Evolutionary conservation across 169 alveolate species (phyloP), one percentile per base, ranked within the genome.

Genomic region (Eimeria zaria): DNA sequence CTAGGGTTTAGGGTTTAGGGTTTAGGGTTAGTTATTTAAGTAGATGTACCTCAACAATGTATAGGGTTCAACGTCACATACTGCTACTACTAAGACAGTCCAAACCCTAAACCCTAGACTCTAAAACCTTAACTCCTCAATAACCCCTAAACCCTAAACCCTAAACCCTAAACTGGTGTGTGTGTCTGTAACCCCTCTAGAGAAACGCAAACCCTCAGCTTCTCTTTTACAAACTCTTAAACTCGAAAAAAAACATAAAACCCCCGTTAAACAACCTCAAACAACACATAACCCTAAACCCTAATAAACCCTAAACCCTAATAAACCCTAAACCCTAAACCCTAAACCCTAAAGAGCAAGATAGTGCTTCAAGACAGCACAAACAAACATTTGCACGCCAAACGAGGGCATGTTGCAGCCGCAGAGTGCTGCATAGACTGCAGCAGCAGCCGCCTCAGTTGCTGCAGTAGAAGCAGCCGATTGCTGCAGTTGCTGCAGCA

Each of bases 31-130:
- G 12, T 5, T 12, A 12, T 51, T 51, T 51, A 51, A 51, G 58
- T 12, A 51, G 58, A 8, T 51, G n/a, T n/a, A n/a, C n/a, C n/a
- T n/a, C n/a, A n/a, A n/a, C n/a, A n/a, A n/a, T n/a, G n/a, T n/a
- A n/a, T n/a, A n/a, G n/a, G n/a, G n/a, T n/a, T n/a, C n/a, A n/a
- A n/a, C n/a, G n/a, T n/a, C n/a, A n/a, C 58, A 51, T 12, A 51
- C 5, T 12, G 18, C 58, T 51, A 51, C 58, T 5, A 5, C 58
- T 51, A 51, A 5, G 58, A 51, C n/a, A n/a, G n/a, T 51, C 67
- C 18, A 67, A 24, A 67, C 78, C 44, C 78, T 67, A 67, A 67
- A 67, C 78, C 78, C 78, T 67, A 67, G 30, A 67, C 78, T 46
- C 78, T 67, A 73, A 73, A 73, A 51, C 51, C 83, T 73, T 16